phyloP scores from a whole-genome alignment of 2,329 filamentous ascomycete genomes.

The Xylaria sp. region DNA sequence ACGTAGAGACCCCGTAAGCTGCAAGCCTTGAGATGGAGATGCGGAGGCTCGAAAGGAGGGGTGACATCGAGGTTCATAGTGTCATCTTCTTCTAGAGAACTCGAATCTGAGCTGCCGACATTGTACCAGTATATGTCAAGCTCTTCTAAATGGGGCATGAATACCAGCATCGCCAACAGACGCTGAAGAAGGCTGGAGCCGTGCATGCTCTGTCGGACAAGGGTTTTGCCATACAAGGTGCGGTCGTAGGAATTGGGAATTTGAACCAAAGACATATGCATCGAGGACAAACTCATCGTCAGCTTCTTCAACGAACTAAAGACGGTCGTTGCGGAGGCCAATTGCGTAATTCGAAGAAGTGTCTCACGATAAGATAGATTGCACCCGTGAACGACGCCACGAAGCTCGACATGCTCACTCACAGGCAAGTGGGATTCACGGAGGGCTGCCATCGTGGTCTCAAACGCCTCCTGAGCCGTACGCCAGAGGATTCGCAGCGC shows the following conservation, averaged over 20 bases:
- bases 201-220: not conserved
- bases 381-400: not conserved
- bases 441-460: constrained; percentile 6
- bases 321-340: not conserved
- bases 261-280: not conserved
- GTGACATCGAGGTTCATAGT: no score
- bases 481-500: not conserved
- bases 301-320: constrained; percentile 1
- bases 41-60: not conserved
- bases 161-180: not conserved
- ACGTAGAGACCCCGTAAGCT: constrained; percentile 3
- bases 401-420: not conserved
- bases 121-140: constrained; percentile 23
- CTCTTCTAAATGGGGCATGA: constrained; percentile 12
- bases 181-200: not conserved
- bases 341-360: not conserved
- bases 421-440: not conserved
- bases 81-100: no score
- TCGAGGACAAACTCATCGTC: not conserved
- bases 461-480: not conserved
- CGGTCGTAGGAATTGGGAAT: not conserved
- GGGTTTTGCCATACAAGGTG: not conserved
- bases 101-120: not conserved
- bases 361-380: constrained; percentile 8
- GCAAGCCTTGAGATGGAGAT: constrained; percentile 2